A percentile compares a stretch with the other conserved stretches of the same genome.
Conservation (phyloP, 805 yeast genomes). For the Metschnikowia baotianmanensis region DNA sequence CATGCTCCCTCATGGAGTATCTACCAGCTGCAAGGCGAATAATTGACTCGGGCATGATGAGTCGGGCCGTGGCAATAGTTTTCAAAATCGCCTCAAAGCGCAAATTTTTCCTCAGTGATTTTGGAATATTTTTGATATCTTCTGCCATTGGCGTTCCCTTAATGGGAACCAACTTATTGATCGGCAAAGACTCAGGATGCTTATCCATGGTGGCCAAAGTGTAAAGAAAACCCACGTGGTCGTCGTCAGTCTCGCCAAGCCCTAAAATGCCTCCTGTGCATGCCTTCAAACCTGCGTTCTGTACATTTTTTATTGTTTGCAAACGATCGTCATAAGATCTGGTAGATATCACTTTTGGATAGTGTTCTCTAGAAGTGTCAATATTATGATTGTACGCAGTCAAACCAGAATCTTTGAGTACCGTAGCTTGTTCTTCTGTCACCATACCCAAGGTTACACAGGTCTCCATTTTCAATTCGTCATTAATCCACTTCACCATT, state of each 20-base stretch:
- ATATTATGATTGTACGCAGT: conserved; percentile 83
- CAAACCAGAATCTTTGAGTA: conserved; percentile 63
- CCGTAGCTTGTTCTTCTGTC: conserved; percentile 57
- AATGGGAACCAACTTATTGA: conserved; percentile 73
- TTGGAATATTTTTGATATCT: conserved; percentile 42
- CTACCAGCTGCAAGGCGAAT: conserved; percentile 80
- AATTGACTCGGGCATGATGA: conserved; percentile 69
- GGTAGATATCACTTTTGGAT: conserved; percentile 69
- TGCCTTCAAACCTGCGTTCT: conserved; percentile 59
- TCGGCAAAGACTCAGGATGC: conserved; percentile 85
- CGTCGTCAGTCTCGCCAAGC: conserved; percentile 69
- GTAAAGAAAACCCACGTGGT: conserved; percentile 61
- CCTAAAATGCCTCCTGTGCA: conserved; percentile 84
- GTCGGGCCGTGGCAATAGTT: conserved; percentile 73
- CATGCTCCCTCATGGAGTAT: conserved; percentile 74
- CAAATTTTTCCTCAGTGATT: conserved; percentile 38
- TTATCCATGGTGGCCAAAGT: conserved; percentile 63
- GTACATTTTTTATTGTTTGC: conserved; percentile 61
- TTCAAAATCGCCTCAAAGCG: conserved; percentile 61
- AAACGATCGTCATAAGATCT: conserved; percentile 71
- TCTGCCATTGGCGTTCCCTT: conserved; percentile 74
- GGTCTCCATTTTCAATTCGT: conserved; percentile 64
- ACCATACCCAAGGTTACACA: conserved; percentile 85
- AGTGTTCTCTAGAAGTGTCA: conserved; percentile 76
- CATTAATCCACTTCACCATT: conserved; percentile 62